A percentile compares a stretch with the other conserved stretches of the same genome.
Conservation (phyloP, 352 stramenopile genomes). For the Elongisporangium anandrum region DNA sequence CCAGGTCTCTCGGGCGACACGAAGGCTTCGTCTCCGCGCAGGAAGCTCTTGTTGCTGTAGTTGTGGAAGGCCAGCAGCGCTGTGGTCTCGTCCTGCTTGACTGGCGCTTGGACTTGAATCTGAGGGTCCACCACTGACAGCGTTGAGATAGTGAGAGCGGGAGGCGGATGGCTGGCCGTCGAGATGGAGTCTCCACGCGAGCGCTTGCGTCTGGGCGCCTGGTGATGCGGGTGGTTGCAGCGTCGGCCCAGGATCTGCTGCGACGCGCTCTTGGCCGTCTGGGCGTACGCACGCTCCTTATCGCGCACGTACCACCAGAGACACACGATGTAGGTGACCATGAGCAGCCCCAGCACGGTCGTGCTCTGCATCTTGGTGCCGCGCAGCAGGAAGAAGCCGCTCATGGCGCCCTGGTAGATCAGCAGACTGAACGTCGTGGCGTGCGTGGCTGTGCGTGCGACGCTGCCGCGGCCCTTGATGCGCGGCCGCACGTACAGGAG, state of each 20-base stretch:
- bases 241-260: constrained; percentile 30
- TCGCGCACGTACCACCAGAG: constrained; percentile 84
- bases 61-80: constrained; percentile 31
- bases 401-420: constrained; percentile 81
- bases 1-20: constrained; percentile 20
- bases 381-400: constrained; percentile 77
- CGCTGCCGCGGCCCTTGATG: constrained; percentile 81
- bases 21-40: constrained; percentile 23
- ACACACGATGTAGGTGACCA: constrained; percentile 78
- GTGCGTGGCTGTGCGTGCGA: constrained; percentile 76
- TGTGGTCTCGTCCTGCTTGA: constrained; percentile 26
- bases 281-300: constrained; percentile 65
- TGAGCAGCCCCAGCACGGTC: constrained; percentile 67
- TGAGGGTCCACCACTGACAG: not conserved
- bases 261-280: constrained; percentile 28
- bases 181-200: constrained; percentile 4
- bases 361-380: constrained; percentile 72
- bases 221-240: constrained; percentile 34
- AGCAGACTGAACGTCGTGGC: constrained; percentile 76
- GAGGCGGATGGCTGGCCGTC: constrained; percentile 1
- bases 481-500: constrained; percentile 72
- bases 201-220: constrained; percentile 2
- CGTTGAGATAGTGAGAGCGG: not conserved
- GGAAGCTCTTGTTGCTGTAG: constrained; percentile 23
- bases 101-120: constrained; percentile 3